Base-by-base conservation (phyloP, 768 basidiomycete species). In the Mycena belliarum region DNA sequence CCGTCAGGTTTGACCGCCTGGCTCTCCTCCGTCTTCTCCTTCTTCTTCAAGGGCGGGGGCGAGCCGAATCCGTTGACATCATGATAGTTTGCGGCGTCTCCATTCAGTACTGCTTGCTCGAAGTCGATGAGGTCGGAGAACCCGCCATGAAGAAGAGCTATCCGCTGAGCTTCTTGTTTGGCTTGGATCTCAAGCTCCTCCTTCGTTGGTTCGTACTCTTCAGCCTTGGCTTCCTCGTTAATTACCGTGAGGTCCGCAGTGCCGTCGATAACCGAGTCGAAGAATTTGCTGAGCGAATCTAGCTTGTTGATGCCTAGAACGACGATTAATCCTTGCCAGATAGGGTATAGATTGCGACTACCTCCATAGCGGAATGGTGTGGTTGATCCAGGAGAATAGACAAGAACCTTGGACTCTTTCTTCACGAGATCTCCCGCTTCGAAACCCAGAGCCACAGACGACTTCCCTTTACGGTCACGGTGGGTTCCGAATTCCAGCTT, bases 281-380 rank as follows among this genome's bases (percentile, higher is more conserved):
- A 87, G 75, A 88, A 91, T 65, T 85, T 84, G 59, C 81, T 81
- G 38, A 96, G 75, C 3, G 88, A 79, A 50, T 93, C 89, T 61
- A 84, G 80, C 73, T 95, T 95, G 66, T 78, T 80, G 33, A 79
- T 70, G 40, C 92, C 93, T 89, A 40, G 6, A 52, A 26, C 2
- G 8, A 25, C 14, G 5, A n/a, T 24, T 55, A 44, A 51, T n/a
- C n/a, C n/a, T n/a, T n/a, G n/a, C n/a, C 38, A 16, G 20, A 18
- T 25, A 40, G 9, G 7, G 33, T 14, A 9, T 35, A 15, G 4
- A 35, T 18, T 23, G 32, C 61, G 41, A n/a, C n/a, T 49, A 90
- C 93, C 93, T 69, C 90, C 78, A 65, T 90, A 95, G 53, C 79
- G 78, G 24, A 85, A 70, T 5, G 83, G 78, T 3, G 77, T 77